Conservation (phyloP, 2,329 filamentous ascomycete genomes). For the Cytospora leucostoma region DNA sequence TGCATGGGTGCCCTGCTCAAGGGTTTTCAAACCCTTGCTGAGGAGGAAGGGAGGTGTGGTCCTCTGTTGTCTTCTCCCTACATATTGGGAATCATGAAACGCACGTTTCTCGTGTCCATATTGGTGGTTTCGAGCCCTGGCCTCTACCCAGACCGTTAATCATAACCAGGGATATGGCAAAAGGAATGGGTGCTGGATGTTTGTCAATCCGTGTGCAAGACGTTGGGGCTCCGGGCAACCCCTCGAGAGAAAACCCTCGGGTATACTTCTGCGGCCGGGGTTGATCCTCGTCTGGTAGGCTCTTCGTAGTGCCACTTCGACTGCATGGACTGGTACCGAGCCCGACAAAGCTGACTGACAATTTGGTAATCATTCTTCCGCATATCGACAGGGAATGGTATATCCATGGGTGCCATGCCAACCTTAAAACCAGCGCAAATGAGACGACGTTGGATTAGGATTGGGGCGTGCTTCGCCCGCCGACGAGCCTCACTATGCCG, state of each 20-base stretch:
- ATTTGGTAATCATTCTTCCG: neutral
- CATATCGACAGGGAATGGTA: slow-evolving; percentile 4
- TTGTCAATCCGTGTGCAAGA: neutral
- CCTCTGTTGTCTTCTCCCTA: slow-evolving; percentile 8
- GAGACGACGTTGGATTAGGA: slow-evolving; percentile 22
- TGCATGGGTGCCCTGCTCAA: slow-evolving; percentile 16
- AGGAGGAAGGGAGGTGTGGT: slow-evolving; percentile 15
- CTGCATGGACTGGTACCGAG: neutral
- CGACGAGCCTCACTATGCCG: slow-evolving; percentile 17
- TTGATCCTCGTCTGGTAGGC: neutral
- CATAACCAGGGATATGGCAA: neutral
- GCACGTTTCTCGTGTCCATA: slow-evolving; percentile 28
- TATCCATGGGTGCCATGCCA: neutral
- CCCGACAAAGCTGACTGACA: neutral
- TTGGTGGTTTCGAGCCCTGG: slow-evolving; percentile 24
- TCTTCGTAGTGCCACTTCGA: neutral
- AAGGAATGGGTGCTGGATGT: neutral
- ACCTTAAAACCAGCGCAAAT: slow-evolving; percentile 14
- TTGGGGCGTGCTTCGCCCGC: slow-evolving; percentile 13
- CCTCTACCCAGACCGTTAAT: neutral
- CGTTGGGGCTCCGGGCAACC: neutral
- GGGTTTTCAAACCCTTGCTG: slow-evolving; percentile 3
- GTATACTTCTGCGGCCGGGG: neutral
- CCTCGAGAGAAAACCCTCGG: neutral
- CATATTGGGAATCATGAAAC: slow-evolving; percentile 23